Percentiles rank a stretch among this genome's conserved stretches.
Conservation (phyloP, 495 filamentous ascomycete species). For the Polyplosphaeria fusca region DNA sequence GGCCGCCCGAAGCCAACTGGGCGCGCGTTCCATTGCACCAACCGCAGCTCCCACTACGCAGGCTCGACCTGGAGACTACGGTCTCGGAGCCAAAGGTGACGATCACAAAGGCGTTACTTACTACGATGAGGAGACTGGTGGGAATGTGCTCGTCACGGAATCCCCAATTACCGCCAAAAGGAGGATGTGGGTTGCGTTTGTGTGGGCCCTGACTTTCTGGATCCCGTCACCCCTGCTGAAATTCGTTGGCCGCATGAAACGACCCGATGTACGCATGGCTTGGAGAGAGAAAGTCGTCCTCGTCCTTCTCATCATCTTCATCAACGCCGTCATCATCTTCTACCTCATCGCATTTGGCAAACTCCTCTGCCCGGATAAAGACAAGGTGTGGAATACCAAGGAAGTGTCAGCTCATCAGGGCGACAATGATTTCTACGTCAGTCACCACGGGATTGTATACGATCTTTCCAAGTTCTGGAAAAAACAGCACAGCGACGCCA, state of each 20-base stretch:
- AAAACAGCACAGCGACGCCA: slow-evolving; percentile 70
- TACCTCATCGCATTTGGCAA: slow-evolving; percentile 86
- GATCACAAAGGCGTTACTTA: slow-evolving; percentile 63
- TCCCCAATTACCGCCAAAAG: slow-evolving; percentile 59
- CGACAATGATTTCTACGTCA: slow-evolving; percentile 79
- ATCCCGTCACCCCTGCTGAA: slow-evolving; percentile 81
- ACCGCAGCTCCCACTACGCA: slow-evolving; percentile 61
- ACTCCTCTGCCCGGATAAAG: slow-evolving; percentile 82
- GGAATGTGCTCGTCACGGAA: slow-evolving; percentile 72
- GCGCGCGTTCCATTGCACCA: slow-evolving; percentile 70
- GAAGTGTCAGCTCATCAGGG: slow-evolving; percentile 71
- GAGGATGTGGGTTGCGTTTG: slow-evolving; percentile 72
- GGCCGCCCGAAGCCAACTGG: slow-evolving; percentile 54
- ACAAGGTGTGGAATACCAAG: slow-evolving; percentile 79
- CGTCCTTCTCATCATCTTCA: slow-evolving; percentile 70
- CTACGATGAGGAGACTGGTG: slow-evolving; percentile 75
- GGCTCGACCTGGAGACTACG: slow-evolving; percentile 69
- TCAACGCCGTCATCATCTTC: slow-evolving; percentile 85
- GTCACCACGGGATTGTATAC: slow-evolving; percentile 84
- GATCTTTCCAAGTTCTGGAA: slow-evolving; percentile 88
- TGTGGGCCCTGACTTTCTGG: slow-evolving; percentile 91
- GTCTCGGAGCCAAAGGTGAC: slow-evolving; percentile 82
- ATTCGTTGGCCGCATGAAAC: slow-evolving; percentile 91
- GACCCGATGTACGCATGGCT: slow-evolving; percentile 92
- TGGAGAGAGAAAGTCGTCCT: slow-evolving; percentile 95